A percentile compares a stretch with the other conserved stretches of the same genome.
phyloP scores from a whole-genome alignment of 805 yeast species.

The Candida qinlingensis region DNA sequence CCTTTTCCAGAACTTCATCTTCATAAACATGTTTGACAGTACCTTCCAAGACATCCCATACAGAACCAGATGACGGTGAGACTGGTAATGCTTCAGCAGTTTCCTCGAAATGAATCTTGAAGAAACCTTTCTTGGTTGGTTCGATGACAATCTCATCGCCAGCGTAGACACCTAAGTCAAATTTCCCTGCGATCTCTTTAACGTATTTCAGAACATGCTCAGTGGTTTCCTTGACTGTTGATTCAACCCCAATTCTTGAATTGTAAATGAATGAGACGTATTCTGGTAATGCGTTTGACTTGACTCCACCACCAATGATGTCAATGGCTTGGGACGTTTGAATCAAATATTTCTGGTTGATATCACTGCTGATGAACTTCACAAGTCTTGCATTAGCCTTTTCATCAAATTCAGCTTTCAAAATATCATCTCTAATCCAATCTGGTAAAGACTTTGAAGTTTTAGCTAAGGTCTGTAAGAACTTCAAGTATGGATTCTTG shows the following conservation, averaged over 20 bases:
- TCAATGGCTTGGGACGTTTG: constrained; percentile 42
- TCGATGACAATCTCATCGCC: constrained; percentile 5
- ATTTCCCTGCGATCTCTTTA: constrained; percentile 35
- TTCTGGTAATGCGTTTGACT: constrained; percentile 66
- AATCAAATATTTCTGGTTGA: constrained; percentile 6
- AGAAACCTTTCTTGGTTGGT: neutral
- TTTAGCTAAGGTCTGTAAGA: constrained; percentile 55
- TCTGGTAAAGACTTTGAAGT: constrained; percentile 28
- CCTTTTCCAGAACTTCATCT: constrained; percentile 25
- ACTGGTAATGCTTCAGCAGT: constrained; percentile 1
- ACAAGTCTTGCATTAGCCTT: constrained; percentile 30
- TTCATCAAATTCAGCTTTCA: constrained; percentile 28
- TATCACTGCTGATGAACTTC: constrained; percentile 8
- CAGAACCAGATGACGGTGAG: constrained; percentile 1
- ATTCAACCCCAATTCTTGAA: constrained; percentile 52
- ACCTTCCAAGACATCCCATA: constrained; percentile 53
- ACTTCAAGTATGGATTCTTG: constrained; percentile 55
- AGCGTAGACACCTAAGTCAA: constrained; percentile 27
- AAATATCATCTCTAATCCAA: constrained; percentile 24
- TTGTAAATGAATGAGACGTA: constrained; percentile 43
- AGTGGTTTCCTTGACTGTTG: constrained; percentile 28
- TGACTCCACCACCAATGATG: constrained; percentile 58
- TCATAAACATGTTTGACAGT: constrained; percentile 50
- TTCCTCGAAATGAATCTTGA: neutral
- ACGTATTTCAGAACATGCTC: constrained; percentile 32